These are phyloP conservation scores for Cicer cuneatum DNA, from an alignment of 306 rosid species.

Conservation along the genomic window DNA sequence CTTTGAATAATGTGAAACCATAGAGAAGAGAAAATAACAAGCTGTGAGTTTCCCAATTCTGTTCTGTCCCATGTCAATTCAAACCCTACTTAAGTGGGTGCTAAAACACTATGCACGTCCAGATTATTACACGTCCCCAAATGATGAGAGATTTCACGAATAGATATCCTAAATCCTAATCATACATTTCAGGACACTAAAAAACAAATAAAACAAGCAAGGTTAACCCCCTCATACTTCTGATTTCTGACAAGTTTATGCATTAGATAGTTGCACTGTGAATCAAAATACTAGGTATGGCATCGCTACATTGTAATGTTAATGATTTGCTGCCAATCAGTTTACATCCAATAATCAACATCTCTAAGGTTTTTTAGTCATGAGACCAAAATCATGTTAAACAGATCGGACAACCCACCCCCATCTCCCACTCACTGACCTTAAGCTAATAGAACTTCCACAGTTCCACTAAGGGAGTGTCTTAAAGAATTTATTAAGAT, in stretches of 20 bases:
- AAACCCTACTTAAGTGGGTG: not conserved
- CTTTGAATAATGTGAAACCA: not conserved
- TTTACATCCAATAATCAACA: not conserved
- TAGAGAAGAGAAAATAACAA: not conserved
- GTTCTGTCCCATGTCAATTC: not conserved
- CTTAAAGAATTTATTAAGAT: not conserved
- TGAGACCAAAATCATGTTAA: not conserved
- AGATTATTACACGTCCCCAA: not conserved
- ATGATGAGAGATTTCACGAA: not conserved
- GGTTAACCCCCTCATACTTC: not conserved
- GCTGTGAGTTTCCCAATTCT: not conserved
- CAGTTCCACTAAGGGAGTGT: not conserved
- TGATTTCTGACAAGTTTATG: not conserved
- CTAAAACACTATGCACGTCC: slow-evolving; percentile 1
- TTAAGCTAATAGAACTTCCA: slow-evolving; percentile 24
- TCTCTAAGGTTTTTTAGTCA: not conserved
- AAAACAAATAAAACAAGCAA: not conserved
- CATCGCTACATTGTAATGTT: not conserved
- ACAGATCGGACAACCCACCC: not conserved
- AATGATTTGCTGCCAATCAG: not conserved
- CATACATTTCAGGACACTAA: slow-evolving; percentile 1
- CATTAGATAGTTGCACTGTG: not conserved
- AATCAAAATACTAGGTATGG: not conserved
- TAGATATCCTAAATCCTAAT: not conserved
- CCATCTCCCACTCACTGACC: slow-evolving; percentile 11